Evolutionary conservation across 2,329 filamentous ascomycete genomes (phyloP).

Genomic region (Calonectria multiphialidica): DNA sequence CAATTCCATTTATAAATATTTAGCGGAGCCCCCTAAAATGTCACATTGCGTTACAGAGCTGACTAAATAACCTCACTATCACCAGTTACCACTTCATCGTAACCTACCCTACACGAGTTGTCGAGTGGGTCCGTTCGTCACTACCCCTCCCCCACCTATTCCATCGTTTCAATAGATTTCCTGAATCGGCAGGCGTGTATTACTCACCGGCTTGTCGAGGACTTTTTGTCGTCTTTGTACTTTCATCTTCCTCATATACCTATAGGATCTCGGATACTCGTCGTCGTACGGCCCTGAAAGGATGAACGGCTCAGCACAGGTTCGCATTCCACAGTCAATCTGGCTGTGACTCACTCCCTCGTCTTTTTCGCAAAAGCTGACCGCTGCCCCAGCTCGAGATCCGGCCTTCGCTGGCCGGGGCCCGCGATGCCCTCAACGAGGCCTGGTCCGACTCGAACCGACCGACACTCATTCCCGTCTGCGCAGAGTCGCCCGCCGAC

Average conservation of each 20-base stretch:
- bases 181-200: background rate
- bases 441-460: slow-evolving; percentile 38
- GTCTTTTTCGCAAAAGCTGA: slow-evolving; percentile 9
- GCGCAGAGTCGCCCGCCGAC: slow-evolving; percentile 88
- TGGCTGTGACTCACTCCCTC: background rate
- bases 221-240: background rate
- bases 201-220: background rate
- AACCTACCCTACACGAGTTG: background rate
- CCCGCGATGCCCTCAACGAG: slow-evolving; percentile 42
- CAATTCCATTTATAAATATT: too few relatives aligned
- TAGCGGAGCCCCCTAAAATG: too few relatives aligned
- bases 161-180: background rate
- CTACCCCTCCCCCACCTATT: background rate
- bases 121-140: background rate
- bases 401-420: slow-evolving; percentile 43
- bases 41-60: too few relatives aligned
- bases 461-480: slow-evolving; percentile 84
- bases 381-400: slow-evolving; percentile 38
- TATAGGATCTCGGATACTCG: background rate
- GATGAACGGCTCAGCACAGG: slow-evolving; percentile 42
- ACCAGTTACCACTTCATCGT: background rate
- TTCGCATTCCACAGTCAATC: slow-evolving; percentile 7
- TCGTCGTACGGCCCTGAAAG: slow-evolving; percentile 2
- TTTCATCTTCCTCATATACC: background rate
- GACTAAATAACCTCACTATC: background rate